These are phyloP conservation scores for Litsea cubeba DNA, from an alignment of 164 flowering plant genomes.

Conservation along the genomic window DNA sequence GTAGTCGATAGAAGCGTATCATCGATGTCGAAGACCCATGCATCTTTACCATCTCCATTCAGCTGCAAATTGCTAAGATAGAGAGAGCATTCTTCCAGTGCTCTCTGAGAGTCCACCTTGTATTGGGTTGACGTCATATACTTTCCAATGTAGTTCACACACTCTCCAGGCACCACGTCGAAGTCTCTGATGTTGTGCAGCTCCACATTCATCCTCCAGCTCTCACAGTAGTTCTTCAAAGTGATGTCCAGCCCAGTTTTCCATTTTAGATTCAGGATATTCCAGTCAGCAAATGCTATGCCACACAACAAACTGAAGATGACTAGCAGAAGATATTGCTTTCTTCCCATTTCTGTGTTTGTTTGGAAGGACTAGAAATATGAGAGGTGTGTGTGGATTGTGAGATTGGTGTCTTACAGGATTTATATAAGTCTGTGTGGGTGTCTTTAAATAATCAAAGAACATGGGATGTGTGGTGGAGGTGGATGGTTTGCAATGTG, in stretches of 20 bases:
- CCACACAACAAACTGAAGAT: neutral
- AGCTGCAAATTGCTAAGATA: conserved; percentile 37
- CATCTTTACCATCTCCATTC: conserved; percentile 51
- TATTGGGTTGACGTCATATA: conserved; percentile 75
- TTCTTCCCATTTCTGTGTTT: neutral
- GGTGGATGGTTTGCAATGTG: too few relatives aligned
- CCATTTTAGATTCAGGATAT: conserved; percentile 34
- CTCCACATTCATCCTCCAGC: conserved; percentile 82
- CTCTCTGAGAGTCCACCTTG: conserved; percentile 45
- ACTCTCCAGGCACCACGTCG: conserved; percentile 68
- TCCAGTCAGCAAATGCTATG: conserved; percentile 35
- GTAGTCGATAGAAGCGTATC: conserved; percentile 62
- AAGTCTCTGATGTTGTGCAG: conserved; percentile 60
- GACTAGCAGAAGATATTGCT: neutral
- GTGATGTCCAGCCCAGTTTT: conserved; percentile 19
- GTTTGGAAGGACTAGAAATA: neutral
- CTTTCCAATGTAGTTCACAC: conserved; percentile 47
- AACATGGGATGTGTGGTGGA: neutral
- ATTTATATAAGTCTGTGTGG: too few relatives aligned
- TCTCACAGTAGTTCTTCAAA: conserved; percentile 72
- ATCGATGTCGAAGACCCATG: conserved; percentile 76
- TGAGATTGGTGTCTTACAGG: neutral
- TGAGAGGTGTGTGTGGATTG: neutral
- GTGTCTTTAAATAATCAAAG: neutral
- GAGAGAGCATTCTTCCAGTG: conserved; percentile 41